A percentile compares a stretch with the other conserved stretches of the same genome.
Conservation (phyloP, 2,329 filamentous ascomycete genomes). For the Raffaelea deltoideospora region DNA sequence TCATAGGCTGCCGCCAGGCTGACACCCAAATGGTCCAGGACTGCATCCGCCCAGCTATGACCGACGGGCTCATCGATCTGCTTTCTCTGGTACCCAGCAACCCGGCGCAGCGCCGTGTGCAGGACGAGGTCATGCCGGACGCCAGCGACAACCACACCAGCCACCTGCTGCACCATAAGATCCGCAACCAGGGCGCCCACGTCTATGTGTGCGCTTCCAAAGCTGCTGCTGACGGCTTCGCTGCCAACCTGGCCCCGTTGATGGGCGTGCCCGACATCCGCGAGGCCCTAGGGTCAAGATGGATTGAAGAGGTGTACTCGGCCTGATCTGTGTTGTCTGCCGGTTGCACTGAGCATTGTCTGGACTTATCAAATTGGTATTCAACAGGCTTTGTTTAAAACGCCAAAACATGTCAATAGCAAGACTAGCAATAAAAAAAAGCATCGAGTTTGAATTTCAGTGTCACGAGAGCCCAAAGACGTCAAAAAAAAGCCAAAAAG, state of each 20-base stretch:
- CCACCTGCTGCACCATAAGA: background rate
- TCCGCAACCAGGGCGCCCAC: background rate
- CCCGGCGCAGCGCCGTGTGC: slow-evolving; percentile 4
- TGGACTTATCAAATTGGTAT: too few relatives aligned
- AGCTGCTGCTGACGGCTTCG: slow-evolving; percentile 1
- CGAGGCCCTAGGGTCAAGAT: background rate
- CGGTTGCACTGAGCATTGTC: too few relatives aligned
- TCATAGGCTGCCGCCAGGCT: slow-evolving; percentile 6
- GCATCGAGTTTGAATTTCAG: too few relatives aligned
- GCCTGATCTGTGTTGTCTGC: too few relatives aligned
- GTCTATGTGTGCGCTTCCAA: slow-evolving; percentile 1
- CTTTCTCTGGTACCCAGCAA: slow-evolving; percentile 10
- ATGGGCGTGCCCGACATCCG: slow-evolving; percentile 1
- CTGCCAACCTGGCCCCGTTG: background rate
- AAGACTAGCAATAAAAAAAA: too few relatives aligned
- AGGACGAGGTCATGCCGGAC: slow-evolving; percentile 5
- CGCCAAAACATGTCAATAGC: too few relatives aligned
- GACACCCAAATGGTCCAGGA: slow-evolving; percentile 6
- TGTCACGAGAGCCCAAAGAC: too few relatives aligned
- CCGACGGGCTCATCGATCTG: slow-evolving; percentile 7
- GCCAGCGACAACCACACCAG: background rate
- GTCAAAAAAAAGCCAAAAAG: too few relatives aligned
- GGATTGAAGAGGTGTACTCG: slow-evolving; percentile 1
- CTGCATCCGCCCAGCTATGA: slow-evolving; percentile 1
- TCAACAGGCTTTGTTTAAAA: too few relatives aligned